phyloP scores from a whole-genome alignment of 331 rosid species.

The Erythrophleum ivorense region DNA sequence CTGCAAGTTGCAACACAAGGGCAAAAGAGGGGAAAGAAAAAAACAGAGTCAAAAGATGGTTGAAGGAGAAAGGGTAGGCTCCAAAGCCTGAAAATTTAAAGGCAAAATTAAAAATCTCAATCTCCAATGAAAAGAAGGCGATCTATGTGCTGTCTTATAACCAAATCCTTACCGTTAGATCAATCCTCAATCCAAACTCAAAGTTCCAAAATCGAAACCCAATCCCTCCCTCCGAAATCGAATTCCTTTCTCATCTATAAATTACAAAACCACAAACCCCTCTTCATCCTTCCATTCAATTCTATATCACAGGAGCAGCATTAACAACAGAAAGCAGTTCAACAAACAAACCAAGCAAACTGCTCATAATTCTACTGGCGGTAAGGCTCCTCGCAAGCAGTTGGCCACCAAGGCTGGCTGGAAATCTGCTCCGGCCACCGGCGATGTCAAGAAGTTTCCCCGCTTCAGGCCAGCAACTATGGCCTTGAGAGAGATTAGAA shows the following conservation, averaged over 20 bases:
- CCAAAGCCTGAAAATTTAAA: not conserved
- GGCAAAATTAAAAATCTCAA: not conserved
- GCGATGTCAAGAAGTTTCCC: conserved; percentile 53
- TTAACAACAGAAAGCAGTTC: not conserved
- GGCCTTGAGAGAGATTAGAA: conserved; percentile 51
- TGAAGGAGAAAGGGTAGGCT: not conserved
- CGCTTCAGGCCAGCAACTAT: conserved; percentile 48
- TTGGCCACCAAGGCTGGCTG: conserved; percentile 47
- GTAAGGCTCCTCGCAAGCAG: conserved; percentile 55
- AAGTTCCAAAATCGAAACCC: not conserved
- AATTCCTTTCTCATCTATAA: conserved; percentile 1
- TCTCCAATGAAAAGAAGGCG: not conserved
- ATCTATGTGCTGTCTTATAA: conserved; percentile 31
- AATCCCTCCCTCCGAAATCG: conserved; percentile 30
- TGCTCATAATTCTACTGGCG: conserved; percentile 49
- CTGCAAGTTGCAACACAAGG: too few species aligned
- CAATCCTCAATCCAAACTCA: not conserved
- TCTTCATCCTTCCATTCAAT: not conserved
- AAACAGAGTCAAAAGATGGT: too few species aligned
- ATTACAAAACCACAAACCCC: not conserved
- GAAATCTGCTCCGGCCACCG: conserved; percentile 55
- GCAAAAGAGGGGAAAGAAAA: too few species aligned
- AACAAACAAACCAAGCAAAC: conserved; percentile 46
- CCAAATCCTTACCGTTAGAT: conserved; percentile 32
- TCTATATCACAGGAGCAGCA: not conserved